A percentile compares a stretch with the other conserved stretches of the same genome.
phyloP scores from a whole-genome alignment of 805 yeast genomes.

The Saccharomycopsis schoenii region DNA sequence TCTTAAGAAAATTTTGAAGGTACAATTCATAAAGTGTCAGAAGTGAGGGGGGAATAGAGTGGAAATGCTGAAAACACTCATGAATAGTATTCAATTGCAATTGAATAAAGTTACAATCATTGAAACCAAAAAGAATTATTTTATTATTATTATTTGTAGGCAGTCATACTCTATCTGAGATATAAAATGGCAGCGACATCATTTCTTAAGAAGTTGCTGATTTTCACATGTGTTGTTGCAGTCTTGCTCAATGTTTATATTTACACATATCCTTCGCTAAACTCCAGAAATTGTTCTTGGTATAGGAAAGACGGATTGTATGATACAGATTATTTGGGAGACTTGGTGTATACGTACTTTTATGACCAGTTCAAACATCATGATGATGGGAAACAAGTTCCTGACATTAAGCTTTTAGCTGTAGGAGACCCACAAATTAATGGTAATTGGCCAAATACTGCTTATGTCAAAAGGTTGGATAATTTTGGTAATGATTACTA shows the following conservation, averaged over 20 bases:
- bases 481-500: constrained; percentile 85
- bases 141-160: not conserved
- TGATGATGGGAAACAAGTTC: constrained; percentile 19
- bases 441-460: constrained; percentile 69
- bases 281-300: constrained; percentile 55
- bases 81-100: too few species aligned
- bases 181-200: not conserved
- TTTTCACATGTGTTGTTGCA: constrained; percentile 26
- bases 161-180: too few species aligned
- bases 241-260: constrained; percentile 49
- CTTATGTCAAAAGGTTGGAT: constrained; percentile 66
- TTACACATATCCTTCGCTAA: constrained; percentile 65
- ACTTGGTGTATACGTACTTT: constrained; percentile 20
- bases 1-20: not conserved
- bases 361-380: constrained; percentile 21
- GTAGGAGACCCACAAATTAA: constrained; percentile 97
- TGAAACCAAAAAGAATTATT: too few species aligned
- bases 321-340: constrained; percentile 20
- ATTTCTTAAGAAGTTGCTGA: not conserved
- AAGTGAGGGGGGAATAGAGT: not conserved
- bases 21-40: not conserved
- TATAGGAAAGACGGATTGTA: not conserved
- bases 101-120: too few species aligned
- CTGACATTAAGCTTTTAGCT: constrained; percentile 59
- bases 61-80: too few species aligned